Conservation (phyloP, 2,329 filamentous ascomycete species). For the Claviceps digitariae region DNA sequence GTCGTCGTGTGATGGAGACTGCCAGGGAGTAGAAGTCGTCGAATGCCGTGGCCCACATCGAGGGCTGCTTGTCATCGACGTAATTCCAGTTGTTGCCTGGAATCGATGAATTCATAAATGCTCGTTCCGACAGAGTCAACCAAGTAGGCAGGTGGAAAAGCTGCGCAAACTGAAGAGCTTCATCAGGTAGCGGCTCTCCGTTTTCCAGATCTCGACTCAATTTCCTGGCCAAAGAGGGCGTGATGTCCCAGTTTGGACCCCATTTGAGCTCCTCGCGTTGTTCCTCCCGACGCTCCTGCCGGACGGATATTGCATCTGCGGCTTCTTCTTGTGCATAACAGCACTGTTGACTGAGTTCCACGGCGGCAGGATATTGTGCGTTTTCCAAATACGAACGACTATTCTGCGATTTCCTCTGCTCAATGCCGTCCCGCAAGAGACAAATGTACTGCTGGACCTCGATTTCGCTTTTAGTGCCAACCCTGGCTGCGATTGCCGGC, state of each 20-base stretch:
- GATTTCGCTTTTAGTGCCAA: conserved; percentile 58
- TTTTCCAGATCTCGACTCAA: conserved; percentile 11
- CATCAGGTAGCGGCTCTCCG: neutral
- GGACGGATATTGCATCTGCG: conserved; percentile 50
- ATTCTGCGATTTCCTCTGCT: conserved; percentile 24
- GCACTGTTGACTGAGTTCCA: conserved; percentile 56
- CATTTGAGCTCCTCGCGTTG: conserved; percentile 45
- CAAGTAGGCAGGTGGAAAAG: conserved; percentile 48
- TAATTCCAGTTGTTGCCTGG: conserved; percentile 55
- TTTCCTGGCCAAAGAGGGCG: conserved; percentile 20
- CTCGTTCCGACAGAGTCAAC: conserved; percentile 46
- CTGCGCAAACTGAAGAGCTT: conserved; percentile 32
- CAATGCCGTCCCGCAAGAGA: conserved; percentile 40
- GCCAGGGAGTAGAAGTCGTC: conserved; percentile 59
- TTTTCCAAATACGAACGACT: conserved; percentile 23
- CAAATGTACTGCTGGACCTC: conserved; percentile 61
- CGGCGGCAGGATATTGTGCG: conserved; percentile 54
- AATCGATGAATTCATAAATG: conserved; percentile 64
- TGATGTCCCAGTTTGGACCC: conserved; percentile 55
- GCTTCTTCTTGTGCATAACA: conserved; percentile 51
- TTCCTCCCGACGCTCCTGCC: conserved; percentile 51
- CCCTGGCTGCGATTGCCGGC: conserved; percentile 43
- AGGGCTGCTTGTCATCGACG: conserved; percentile 47
- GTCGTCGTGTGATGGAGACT: conserved; percentile 52
- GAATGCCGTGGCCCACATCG: conserved; percentile 62